Evolutionary conservation across 2,329 filamentous ascomycete species (phyloP).

Genomic region (Emergomyces orientalis): DNA sequence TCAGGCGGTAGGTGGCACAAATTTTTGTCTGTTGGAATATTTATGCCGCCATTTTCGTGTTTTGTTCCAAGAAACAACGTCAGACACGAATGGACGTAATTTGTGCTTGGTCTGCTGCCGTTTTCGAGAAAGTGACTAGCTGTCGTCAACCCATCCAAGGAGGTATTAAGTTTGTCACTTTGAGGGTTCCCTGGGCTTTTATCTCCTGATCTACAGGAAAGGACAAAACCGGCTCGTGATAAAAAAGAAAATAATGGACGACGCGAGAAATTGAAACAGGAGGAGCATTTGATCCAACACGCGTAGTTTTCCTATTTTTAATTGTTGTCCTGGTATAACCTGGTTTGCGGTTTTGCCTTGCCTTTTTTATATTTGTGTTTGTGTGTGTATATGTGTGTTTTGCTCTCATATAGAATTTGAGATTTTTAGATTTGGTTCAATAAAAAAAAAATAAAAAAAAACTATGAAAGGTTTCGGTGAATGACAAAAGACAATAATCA

Average conservation of each 20-base stretch:
- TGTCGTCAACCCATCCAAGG: background rate
- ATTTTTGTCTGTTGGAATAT: background rate
- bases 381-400: too few relatives aligned
- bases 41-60: background rate
- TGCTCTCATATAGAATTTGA: too few relatives aligned
- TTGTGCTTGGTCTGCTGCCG: background rate
- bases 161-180: background rate
- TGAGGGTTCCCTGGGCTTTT: background rate
- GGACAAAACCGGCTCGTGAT: background rate
- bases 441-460: too few relatives aligned
- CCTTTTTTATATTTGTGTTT: too few relatives aligned
- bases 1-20: too few relatives aligned
- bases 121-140: background rate
- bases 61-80: background rate
- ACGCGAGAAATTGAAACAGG: background rate
- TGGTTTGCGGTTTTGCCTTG: too few relatives aligned
- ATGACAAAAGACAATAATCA: too few relatives aligned
- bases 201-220: background rate
- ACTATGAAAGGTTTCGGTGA: too few relatives aligned
- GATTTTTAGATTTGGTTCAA: too few relatives aligned
- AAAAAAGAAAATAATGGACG: background rate
- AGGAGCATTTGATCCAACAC: background rate
- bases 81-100: background rate
- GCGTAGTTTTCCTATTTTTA: too few relatives aligned
- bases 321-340: too few relatives aligned